phyloP scores from a whole-genome alignment of 768 basidiomycete species.

The Solioccasus polychromus region DNA sequence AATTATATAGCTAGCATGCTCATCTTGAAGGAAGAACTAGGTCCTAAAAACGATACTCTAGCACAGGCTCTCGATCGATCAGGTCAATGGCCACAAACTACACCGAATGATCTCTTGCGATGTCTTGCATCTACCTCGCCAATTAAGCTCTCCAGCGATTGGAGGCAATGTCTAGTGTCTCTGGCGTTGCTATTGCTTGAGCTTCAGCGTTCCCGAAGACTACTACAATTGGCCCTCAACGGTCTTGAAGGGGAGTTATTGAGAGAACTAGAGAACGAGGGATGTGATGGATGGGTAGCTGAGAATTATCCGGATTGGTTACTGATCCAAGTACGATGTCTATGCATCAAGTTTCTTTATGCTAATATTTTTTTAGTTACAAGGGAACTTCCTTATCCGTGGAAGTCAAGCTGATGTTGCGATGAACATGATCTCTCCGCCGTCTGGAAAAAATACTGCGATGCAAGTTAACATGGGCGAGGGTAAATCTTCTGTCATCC shows the following conservation, averaged over 20 bases:
- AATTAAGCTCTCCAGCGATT: background rate
- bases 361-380: slow-evolving; percentile 28
- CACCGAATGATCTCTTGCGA: slow-evolving; percentile 25
- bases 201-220: background rate
- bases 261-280: slow-evolving; percentile 20
- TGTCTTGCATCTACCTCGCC: slow-evolving; percentile 21
- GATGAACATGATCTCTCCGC: slow-evolving; percentile 44
- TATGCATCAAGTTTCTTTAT: background rate
- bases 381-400: background rate
- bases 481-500: background rate
- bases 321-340: slow-evolving; percentile 34
- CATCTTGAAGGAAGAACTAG: background rate
- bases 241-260: slow-evolving; percentile 28
- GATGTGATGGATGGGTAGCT: slow-evolving; percentile 8
- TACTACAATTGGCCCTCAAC: slow-evolving; percentile 20
- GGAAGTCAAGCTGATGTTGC: background rate
- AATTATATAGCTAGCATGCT: background rate
- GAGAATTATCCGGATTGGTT: slow-evolving; percentile 36
- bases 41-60: background rate
- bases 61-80: slow-evolving; percentile 9
- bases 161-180: slow-evolving; percentile 16
- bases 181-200: slow-evolving; percentile 20
- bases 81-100: slow-evolving; percentile 8
- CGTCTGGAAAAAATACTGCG: slow-evolving; percentile 30
- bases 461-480: background rate